Percentiles rank a stretch among this genome's conserved stretches.
Evolutionary conservation across 257 asterid species (phyloP).

Genomic region (Vinca minor): DNA sequence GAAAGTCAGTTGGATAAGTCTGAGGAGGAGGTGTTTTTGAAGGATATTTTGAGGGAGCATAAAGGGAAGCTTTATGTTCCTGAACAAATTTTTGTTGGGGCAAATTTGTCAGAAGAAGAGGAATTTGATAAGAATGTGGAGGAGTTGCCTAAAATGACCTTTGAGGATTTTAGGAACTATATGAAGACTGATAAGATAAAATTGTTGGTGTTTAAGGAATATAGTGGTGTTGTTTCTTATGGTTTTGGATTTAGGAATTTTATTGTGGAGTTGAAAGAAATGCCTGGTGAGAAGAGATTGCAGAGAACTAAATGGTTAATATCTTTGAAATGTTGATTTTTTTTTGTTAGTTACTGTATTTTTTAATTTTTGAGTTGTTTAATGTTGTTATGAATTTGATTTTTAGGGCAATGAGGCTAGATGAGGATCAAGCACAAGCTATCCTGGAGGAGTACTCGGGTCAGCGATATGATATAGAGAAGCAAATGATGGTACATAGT

Average conservation of each 20-base stretch:
- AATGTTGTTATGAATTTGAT: slow-evolving; percentile 12
- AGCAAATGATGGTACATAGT: slow-evolving; percentile 60
- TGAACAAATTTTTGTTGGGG: slow-evolving; percentile 70
- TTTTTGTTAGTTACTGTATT: slow-evolving; percentile 7
- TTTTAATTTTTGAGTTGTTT: slow-evolving; percentile 14
- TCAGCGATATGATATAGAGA: slow-evolving; percentile 73
- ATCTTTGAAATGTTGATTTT: slow-evolving; percentile 16
- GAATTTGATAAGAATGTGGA: slow-evolving; percentile 62
- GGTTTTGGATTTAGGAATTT: slow-evolving; percentile 49
- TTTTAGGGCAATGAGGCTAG: slow-evolving; percentile 82
- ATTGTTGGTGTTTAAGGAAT: slow-evolving; percentile 71
- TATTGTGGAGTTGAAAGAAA: slow-evolving; percentile 80
- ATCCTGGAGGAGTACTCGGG: slow-evolving; percentile 61
- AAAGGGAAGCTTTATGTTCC: slow-evolving; percentile 94
- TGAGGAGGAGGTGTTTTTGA: slow-evolving; percentile 66
- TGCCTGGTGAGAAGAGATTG: slow-evolving; percentile 72
- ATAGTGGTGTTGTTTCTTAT: slow-evolving; percentile 23
- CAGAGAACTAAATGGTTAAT: slow-evolving; percentile 87
- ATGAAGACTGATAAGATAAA: slow-evolving; percentile 59
- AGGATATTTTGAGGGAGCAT: slow-evolving; percentile 83
- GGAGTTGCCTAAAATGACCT: slow-evolving; percentile 64
- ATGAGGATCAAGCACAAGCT: slow-evolving; percentile 46
- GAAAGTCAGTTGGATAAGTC: slow-evolving; percentile 25
- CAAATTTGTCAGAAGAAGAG: slow-evolving; percentile 72
- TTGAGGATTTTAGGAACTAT: slow-evolving; percentile 63